Evolutionary conservation across 495 filamentous ascomycete species (phyloP).

Genomic region (Aspergillus panamensis): DNA sequence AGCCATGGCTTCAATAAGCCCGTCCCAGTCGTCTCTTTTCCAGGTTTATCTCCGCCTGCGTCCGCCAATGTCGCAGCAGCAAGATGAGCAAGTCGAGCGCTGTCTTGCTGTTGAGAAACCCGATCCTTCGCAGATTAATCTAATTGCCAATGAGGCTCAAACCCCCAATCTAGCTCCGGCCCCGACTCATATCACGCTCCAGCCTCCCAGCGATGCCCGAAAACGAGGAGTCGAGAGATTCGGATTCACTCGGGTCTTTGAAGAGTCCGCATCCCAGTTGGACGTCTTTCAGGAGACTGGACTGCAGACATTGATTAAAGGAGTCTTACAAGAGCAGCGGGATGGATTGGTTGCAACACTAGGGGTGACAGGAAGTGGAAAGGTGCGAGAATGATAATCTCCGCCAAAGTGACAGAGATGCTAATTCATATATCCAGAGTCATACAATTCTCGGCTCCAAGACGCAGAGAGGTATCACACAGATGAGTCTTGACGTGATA

Average conservation of each 20-base stretch:
- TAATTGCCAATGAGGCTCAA: conserved; percentile 7
- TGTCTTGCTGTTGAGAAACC: conserved; percentile 74
- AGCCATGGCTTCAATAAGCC: conserved; percentile 40
- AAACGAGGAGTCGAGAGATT: conserved; percentile 90
- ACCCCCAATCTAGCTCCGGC: conserved; percentile 33
- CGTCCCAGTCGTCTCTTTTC: conserved; percentile 64
- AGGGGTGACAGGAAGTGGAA: conserved; percentile 93
- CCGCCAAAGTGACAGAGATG: neutral
- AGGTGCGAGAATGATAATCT: conserved; percentile 53
- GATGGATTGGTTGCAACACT: conserved; percentile 91
- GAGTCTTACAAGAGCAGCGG: conserved; percentile 72
- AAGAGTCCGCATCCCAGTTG: conserved; percentile 76
- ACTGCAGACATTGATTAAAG: conserved; percentile 69
- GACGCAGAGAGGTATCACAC: conserved; percentile 81
- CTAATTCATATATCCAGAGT: conserved; percentile 54
- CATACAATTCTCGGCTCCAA: conserved; percentile 95
- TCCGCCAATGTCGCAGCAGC: conserved; percentile 53
- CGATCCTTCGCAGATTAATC: conserved; percentile 21
- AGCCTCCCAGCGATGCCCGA: conserved; percentile 72
- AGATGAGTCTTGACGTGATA: conserved; percentile 85
- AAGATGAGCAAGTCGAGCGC: conserved; percentile 53
- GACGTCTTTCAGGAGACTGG: conserved; percentile 84
- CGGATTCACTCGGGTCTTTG: conserved; percentile 89
- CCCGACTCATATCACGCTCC: conserved; percentile 82
- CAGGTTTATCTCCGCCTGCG: conserved; percentile 90